Conservation (phyloP, 2,329 filamentous ascomycete species). For the Botrytis hyacinthi region DNA sequence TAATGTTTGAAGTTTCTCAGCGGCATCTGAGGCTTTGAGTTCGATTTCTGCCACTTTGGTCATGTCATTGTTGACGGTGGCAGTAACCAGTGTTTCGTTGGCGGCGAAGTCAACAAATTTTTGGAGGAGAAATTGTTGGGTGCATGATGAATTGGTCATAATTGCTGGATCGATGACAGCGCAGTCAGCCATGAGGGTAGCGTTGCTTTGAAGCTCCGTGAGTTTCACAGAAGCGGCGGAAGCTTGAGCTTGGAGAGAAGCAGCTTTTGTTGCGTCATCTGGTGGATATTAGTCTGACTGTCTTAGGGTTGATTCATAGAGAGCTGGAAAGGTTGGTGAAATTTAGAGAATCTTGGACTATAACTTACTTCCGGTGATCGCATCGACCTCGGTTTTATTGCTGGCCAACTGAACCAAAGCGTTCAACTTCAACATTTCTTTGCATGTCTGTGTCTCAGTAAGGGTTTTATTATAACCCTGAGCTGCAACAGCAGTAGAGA, state of each 20-base stretch:
- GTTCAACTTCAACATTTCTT: constrained; percentile 38
- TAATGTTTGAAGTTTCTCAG: constrained; percentile 19
- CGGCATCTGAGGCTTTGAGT: constrained; percentile 21
- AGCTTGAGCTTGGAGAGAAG: constrained; percentile 42
- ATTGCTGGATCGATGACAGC: constrained; percentile 37
- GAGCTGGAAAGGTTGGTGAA: background rate
- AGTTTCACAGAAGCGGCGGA: constrained; percentile 37
- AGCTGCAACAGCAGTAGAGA: constrained; percentile 34
- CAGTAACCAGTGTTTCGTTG: constrained; percentile 23
- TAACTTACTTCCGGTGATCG: constrained; percentile 33
- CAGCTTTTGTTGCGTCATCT: constrained; percentile 41
- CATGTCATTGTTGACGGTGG: constrained; percentile 22
- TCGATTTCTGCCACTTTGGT: constrained; percentile 23
- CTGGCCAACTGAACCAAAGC: constrained; percentile 38
- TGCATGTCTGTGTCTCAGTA: constrained; percentile 39
- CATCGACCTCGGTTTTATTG: constrained; percentile 41
- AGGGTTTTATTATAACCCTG: constrained; percentile 36
- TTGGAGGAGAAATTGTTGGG: constrained; percentile 23
- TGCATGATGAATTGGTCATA: constrained; percentile 23
- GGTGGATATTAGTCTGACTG: background rate
- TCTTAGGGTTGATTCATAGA: background rate
- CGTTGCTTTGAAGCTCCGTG: constrained; percentile 39
- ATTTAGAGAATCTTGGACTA: too few relatives aligned
- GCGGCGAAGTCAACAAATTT: constrained; percentile 26
- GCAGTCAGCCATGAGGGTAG: constrained; percentile 41